phyloP scores from a whole-genome alignment of 2,329 filamentous ascomycete species.

The Fusarium nelsonii region DNA sequence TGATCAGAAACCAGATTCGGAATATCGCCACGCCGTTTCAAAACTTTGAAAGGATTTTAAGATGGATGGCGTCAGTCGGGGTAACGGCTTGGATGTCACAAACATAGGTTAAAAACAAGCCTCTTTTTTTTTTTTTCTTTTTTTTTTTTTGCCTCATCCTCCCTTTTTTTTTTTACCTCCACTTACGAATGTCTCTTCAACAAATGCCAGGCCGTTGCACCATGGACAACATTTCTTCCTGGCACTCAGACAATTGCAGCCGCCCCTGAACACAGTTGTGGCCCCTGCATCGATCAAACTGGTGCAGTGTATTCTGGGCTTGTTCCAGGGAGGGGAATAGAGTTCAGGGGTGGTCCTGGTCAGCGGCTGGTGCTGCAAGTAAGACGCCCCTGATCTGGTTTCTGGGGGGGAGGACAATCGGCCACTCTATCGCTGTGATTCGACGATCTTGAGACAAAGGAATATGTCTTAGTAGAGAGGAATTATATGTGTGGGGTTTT shows the following conservation, averaged over 20 bases:
- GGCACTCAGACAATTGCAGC: slow-evolving; percentile 32
- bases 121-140: neutral
- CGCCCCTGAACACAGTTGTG: slow-evolving; percentile 35
- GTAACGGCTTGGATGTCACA: neutral
- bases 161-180: neutral
- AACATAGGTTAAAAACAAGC: neutral
- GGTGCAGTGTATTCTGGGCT: neutral
- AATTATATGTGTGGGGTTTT: neutral
- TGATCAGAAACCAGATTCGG: neutral
- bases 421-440: slow-evolving; percentile 20
- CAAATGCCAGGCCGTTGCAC: slow-evolving; percentile 1
- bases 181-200: no score
- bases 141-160: neutral
- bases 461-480: slow-evolving; percentile 7
- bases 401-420: slow-evolving; percentile 35
- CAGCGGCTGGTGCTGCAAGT: slow-evolving; percentile 33
- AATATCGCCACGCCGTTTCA: slow-evolving; percentile 10
- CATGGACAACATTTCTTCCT: slow-evolving; percentile 23
- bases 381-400: slow-evolving; percentile 38
- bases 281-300: slow-evolving; percentile 37
- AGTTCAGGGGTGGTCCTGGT: slow-evolving; percentile 14
- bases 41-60: no score
- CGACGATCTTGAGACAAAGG: neutral
- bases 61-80: slow-evolving; percentile 7
- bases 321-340: slow-evolving; percentile 10